Evolutionary conservation across 768 basidiomycete genomes (phyloP).

Genomic region (Boletus pseudo-olivaceus): DNA sequence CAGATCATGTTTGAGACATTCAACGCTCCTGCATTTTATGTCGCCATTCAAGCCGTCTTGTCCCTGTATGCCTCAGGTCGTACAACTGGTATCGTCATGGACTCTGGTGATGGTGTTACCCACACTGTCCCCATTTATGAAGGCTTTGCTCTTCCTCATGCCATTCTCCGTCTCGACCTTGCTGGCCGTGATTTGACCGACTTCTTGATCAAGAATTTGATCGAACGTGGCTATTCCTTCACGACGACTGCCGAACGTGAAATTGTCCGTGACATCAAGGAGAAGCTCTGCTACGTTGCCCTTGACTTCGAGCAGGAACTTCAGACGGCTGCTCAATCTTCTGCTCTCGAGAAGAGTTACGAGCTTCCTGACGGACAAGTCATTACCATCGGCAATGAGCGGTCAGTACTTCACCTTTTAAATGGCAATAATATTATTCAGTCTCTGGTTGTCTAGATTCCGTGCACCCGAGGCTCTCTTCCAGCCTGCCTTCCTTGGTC

Average conservation of each 20-base stretch:
- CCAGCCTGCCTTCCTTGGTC: slow-evolving; percentile 56
- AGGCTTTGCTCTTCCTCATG: slow-evolving; percentile 89
- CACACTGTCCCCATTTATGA: slow-evolving; percentile 98
- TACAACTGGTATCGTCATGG: slow-evolving; percentile 92
- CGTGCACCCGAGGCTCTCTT: slow-evolving; percentile 54
- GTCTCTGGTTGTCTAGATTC: slow-evolving; percentile 37
- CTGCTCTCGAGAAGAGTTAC: slow-evolving; percentile 88
- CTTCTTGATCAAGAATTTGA: slow-evolving; percentile 77
- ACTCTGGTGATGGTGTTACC: slow-evolving; percentile 94
- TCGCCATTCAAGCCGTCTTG: slow-evolving; percentile 69
- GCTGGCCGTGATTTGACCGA: slow-evolving; percentile 92
- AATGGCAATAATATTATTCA: background rate
- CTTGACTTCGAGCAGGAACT: slow-evolving; percentile 94
- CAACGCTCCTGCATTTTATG: slow-evolving; percentile 73
- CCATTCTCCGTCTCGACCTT: slow-evolving; percentile 88
- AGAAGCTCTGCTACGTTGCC: slow-evolving; percentile 90
- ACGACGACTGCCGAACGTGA: slow-evolving; percentile 91
- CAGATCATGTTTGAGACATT: slow-evolving; percentile 82
- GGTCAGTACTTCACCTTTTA: slow-evolving; percentile 30
- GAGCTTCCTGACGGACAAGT: slow-evolving; percentile 93
- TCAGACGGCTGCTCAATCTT: slow-evolving; percentile 85
- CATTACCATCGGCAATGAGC: slow-evolving; percentile 78
- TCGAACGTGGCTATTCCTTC: slow-evolving; percentile 91
- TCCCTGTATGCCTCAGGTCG: slow-evolving; percentile 90
- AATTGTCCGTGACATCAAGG: slow-evolving; percentile 96